phyloP scores from a whole-genome alignment of 768 basidiomycete species.

The Pleurotus pulmonarius region DNA sequence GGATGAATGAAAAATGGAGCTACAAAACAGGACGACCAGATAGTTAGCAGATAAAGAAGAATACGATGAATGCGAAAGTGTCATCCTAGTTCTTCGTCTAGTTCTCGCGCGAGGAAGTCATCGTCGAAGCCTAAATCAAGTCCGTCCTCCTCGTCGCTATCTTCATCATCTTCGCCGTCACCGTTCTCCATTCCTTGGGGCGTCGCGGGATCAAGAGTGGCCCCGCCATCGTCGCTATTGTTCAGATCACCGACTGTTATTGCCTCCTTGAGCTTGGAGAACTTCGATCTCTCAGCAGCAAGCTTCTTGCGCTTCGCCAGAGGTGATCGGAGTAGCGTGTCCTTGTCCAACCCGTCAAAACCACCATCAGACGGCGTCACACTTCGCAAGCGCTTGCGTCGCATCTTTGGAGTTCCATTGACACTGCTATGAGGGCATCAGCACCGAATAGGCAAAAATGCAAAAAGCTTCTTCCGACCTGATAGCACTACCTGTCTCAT shows the following conservation, averaged over 20 bases:
- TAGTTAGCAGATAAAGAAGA: conserved; percentile 2
- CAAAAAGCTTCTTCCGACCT: conserved; percentile 25
- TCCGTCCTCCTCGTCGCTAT: conserved; percentile 47
- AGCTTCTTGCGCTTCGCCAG: conserved; percentile 80
- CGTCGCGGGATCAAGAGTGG: neutral
- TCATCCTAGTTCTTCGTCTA: conserved; percentile 79
- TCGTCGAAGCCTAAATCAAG: conserved; percentile 60
- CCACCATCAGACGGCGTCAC: conserved; percentile 64
- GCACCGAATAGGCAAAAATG: conserved; percentile 13
- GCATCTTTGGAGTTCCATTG: conserved; percentile 39
- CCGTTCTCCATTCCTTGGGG: conserved; percentile 10
- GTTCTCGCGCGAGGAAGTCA: conserved; percentile 77
- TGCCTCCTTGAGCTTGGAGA: conserved; percentile 67
- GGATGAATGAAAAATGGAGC: neutral
- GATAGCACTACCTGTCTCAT: conserved; percentile 41
- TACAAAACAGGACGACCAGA: conserved; percentile 2
- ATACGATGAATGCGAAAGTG: neutral
- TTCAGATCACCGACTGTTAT: conserved; percentile 52
- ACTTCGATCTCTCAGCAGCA: conserved; percentile 57
- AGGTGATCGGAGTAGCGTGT: conserved; percentile 54
- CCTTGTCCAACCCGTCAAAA: conserved; percentile 31
- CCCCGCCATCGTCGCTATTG: conserved; percentile 12
- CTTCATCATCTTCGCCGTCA: conserved; percentile 34
- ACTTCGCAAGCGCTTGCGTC: conserved; percentile 70
- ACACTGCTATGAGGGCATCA: conserved; percentile 26